Evolutionary conservation across 1,284 basidiomycete species (phyloP), one percentile per base, ranked within the genome.

Genomic region (Albatrellus sp.): DNA sequence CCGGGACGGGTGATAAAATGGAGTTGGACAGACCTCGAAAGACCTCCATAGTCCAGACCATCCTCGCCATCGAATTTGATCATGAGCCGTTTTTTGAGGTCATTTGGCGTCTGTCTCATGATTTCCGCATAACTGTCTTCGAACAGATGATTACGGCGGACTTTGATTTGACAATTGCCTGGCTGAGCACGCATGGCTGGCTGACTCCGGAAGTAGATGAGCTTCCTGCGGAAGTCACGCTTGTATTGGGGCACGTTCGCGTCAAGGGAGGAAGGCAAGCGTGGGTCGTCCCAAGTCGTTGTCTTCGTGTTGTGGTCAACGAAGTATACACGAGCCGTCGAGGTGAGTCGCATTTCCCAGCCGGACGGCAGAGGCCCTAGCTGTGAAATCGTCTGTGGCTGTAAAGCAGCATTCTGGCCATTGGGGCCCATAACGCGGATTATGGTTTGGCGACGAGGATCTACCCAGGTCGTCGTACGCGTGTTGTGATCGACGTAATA

Each of bases 21-120:
- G 24, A 33, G 11, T 9, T 13, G 37, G 14, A 62, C 74, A 46
- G 57, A 89, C 88, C 90, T 80, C 38, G 92, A 94, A 40, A 98
- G 77, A 69, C 94, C 94, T 61, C 94, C 94, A 57, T 98, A 98
- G 69, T 98, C 96, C 53, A 98, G 64, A 55, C 93, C 96, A 62
- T 98, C 96, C 64, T 98, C 94, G 41, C 93, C 92, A 53, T 98
- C 94, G 58, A 99, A 99, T 70, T 88, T 97, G 66, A 99, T 89
- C 88, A 98, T 97, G 55, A 99, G 66, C 50, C 96, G 72, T 69
- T 92, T 90, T 73, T 98, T 98, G 55, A 98, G 68, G 58, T 98
- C 94, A 59, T 90, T 93, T 6, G 90, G 88, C 42, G 82, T 84
- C 62, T 93, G 78, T 40, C 83, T 80, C 94, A 98, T 98, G 50